A percentile compares a stretch with the other conserved stretches of the same genome.
phyloP scores from a whole-genome alignment of 164 flowering plant species.

The Vitis vinifera region ASM3070453v1 NC_081811.1:30157001-30157500 shows the following conservation, averaged over 20 bases:
- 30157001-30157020: too few species aligned
- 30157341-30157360: not conserved
- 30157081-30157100: too few species aligned
- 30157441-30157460: too few species aligned
- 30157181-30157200: conserved; percentile 77
- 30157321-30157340: not conserved
- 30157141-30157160: not conserved
- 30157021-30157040: too few species aligned
- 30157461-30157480: too few species aligned
- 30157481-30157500: too few species aligned
- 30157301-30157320: not conserved
- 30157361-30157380: too few species aligned
- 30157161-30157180: not conserved
- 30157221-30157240: conserved; percentile 63
- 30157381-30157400: too few species aligned
- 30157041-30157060: too few species aligned
- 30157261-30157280: conserved; percentile 70
- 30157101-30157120: not conserved
- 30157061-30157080: too few species aligned
- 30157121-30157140: not conserved
- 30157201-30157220: conserved; percentile 58
- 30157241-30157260: conserved; percentile 67
- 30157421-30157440: too few species aligned
- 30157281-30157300: conserved; percentile 37
- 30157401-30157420: too few species aligned